Percentiles rank a stretch among this genome's conserved stretches.
Evolutionary conservation across 2,329 filamentous ascomycete genomes (phyloP).

Genomic region (Colletotrichum phormii): DNA sequence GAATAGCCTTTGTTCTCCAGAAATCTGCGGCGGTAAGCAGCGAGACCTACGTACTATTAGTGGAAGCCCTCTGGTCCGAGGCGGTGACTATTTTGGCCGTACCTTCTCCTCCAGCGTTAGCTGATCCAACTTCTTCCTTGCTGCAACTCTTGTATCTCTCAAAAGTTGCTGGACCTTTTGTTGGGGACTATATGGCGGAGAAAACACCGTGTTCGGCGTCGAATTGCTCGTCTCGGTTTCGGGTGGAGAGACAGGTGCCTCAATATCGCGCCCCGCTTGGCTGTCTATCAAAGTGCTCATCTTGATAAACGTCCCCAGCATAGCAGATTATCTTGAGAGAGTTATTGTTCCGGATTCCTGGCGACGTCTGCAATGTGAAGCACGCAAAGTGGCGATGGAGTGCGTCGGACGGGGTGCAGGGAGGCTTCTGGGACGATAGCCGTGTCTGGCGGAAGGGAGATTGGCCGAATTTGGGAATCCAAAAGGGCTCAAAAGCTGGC

Average conservation of each 20-base stretch:
- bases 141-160: constrained; percentile 53
- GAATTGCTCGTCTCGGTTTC: constrained; percentile 48
- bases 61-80: not conserved
- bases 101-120: constrained; percentile 71
- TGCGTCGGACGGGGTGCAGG: no score
- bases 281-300: constrained; percentile 10
- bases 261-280: constrained; percentile 44
- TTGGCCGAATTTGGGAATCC: no score
- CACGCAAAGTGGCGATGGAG: no score
- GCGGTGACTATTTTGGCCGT: constrained; percentile 11
- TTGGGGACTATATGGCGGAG: constrained; percentile 57
- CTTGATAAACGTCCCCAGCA: not conserved
- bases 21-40: constrained; percentile 73
- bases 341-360: not conserved
- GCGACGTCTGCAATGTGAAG: no score
- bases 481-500: no score
- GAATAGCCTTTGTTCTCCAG: constrained; percentile 75
- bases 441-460: no score
- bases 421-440: no score
- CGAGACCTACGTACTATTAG: constrained; percentile 57
- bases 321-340: not conserved
- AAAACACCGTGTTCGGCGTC: constrained; percentile 64
- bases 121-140: constrained; percentile 61
- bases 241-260: constrained; percentile 39
- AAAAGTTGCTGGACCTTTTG: constrained; percentile 47